Evolutionary conservation across 345 rosid genomes (phyloP).

Genomic region (Murraya paniculata): DNA sequence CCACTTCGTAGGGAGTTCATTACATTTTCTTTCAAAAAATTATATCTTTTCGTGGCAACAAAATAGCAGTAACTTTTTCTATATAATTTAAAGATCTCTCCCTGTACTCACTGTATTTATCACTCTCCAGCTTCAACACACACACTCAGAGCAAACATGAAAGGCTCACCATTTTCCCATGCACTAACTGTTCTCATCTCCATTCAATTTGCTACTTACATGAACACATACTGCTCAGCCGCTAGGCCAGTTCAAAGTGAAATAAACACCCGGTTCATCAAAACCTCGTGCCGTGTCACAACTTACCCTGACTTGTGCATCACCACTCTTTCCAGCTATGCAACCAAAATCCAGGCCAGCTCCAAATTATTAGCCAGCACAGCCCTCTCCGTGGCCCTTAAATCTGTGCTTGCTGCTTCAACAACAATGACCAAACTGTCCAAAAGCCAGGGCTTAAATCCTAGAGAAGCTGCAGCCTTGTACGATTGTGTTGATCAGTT

Average conservation of each 20-base stretch:
- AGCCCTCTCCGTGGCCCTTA: conserved; percentile 37
- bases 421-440: conserved; percentile 29
- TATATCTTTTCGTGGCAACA: background rate
- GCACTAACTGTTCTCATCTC: conserved; percentile 6
- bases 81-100: background rate
- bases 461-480: conserved; percentile 33
- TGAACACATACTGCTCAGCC: conserved; percentile 7
- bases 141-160: background rate
- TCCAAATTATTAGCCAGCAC: conserved; percentile 35
- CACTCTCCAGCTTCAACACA: background rate
- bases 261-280: conserved; percentile 35
- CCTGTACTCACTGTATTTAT: background rate
- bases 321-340: conserved; percentile 32
- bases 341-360: conserved; percentile 23
- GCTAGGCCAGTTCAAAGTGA: conserved; percentile 13
- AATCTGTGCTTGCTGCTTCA: conserved; percentile 27
- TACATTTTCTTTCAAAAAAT: no score
- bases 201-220: conserved; percentile 5
- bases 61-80: background rate
- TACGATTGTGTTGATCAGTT: conserved; percentile 51
- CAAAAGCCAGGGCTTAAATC: conserved; percentile 20
- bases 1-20: no score
- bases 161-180: background rate
- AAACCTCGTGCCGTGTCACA: conserved; percentile 39
- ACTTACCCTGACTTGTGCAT: conserved; percentile 39